Percentiles rank a stretch among this genome's conserved stretches.
These are phyloP conservation scores for Didymellaceae sp. DNA, from an alignment of 2,329 filamentous ascomycete species.

Conservation along the genomic window DNA sequence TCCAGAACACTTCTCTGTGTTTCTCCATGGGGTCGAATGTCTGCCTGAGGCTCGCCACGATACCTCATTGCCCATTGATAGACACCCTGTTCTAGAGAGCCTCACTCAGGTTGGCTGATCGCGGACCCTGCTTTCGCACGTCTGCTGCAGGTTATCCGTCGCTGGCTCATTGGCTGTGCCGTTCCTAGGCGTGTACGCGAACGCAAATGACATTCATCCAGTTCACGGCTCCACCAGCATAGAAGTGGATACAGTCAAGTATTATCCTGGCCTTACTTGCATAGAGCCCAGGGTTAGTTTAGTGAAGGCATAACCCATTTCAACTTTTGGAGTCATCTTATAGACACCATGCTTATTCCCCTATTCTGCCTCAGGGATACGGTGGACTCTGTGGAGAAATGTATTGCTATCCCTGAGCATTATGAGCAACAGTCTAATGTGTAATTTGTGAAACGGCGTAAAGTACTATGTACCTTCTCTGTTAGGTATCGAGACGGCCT, in stretches of 20 bases:
- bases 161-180: constrained; percentile 8
- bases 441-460: too few relatives aligned
- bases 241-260: too few relatives aligned
- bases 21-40: constrained; percentile 19
- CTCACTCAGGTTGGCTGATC: constrained; percentile 13
- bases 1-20: constrained; percentile 21
- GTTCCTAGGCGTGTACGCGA: not conserved
- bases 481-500: too few relatives aligned
- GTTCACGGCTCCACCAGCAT: not conserved
- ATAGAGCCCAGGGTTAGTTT: not conserved
- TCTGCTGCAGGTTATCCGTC: constrained; percentile 18
- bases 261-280: too few relatives aligned
- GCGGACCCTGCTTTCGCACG: constrained; percentile 10
- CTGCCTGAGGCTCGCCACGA: constrained; percentile 3
- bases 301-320: too few relatives aligned
- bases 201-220: not conserved
- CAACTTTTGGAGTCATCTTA: not conserved
- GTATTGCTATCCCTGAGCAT: not conserved
- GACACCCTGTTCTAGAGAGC: constrained; percentile 6
- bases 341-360: not conserved
- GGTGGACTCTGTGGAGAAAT: not conserved
- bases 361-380: not conserved
- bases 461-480: not conserved
- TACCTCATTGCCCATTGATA: too few relatives aligned
- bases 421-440: too few relatives aligned